Evolutionary conservation across 208 protist species (phyloP), one percentile per base, ranked within the genome.

Genomic region (Trypanosoma avium): DNA sequence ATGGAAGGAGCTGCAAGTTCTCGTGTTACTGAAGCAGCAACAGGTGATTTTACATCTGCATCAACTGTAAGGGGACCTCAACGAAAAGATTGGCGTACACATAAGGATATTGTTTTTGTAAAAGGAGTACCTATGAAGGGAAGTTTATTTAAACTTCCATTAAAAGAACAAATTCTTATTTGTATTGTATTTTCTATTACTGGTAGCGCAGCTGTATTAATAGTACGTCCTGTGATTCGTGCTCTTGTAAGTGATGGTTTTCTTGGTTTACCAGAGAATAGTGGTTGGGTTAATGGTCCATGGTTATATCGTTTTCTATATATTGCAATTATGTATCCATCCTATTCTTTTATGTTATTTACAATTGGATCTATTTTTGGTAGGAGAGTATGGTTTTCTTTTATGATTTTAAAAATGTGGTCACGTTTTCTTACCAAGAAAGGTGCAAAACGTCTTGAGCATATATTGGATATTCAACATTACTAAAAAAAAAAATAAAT

Each of bases 351-450:
- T 27, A 77, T 94, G 36, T 75, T 94, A 7, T 86, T 91, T 62
- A n/a, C 75, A 43, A 77, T 81, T 52, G 88, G 83, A 24, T 73
- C 74, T n/a, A 22, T 88, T 52, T 94, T 94, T 69, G 84, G 84
- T 7, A 73, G 88, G 22, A 82, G 88, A 15, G 75, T 94, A 9
- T 94, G 88, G 88, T 94, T 94, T 56, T 86, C 82, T n/a, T 92
- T 92, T 35, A 94, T 94, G 88, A 82, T 94, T 59, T 81, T 88
- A 61, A 94, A 94, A 75, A 94, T 94, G 88, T 94, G 88, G 88
- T 84, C 77, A 1, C 84, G 88, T 45, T 88, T 92, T 43, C 65
- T 94, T 12, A 81, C 88, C 9, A 77, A 73, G 53, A 82, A 68
- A 12, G 83, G 61, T 0, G 70, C 75, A 40, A 69, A 75, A 29